Base-by-base conservation (phyloP, 1,139 yeast species). In the Magnusiomyces ingens region DNA sequence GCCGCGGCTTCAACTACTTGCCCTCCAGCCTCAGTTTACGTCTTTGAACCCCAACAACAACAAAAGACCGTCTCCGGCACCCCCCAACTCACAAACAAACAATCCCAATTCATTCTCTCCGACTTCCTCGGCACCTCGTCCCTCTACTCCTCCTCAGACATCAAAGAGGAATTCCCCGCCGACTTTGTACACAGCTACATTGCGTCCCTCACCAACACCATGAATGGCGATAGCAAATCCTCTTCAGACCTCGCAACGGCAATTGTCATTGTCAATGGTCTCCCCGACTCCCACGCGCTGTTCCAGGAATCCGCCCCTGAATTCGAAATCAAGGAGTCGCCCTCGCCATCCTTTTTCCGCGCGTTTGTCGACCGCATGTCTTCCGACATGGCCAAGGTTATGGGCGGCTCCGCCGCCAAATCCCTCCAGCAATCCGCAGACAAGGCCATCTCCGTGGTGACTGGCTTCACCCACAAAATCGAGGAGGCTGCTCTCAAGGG, bases 21-120 rank as follows among this genome's bases (percentile, higher is more conserved):
- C 44, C 57, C 57, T 18, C 50, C 52, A 13, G 57, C 57, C 36
- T 21, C 50, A 18, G 57, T 55, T 13, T 55, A 52, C 38, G 44
- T 49, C 46, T 55, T 55, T 32, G 37, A 36, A 21, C 19, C 43
- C 21, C 17, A 26, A 29, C 21, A 18, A 3, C 40, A 17, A 19
- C n/a, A 26, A 19, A 38, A 44, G 26, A 29, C 37, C 41, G 22
- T 17, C 19, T 26, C 19, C 47, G 4, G 49, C 52, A 19, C 50
- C 51, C 46, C 55, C 57, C 47, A 54, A 55, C 43, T 35, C 56
- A 38, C 62, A 12, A 45, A 35, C 26, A 40, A 59, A 26, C 66
- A 63, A 54, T 56, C 61, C 46, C 65, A 63, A 57, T 58, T 63
- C 29, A 62, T 63, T 36, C 54, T 64, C 32, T 63, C 65, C 2